A percentile compares a stretch with the other conserved stretches of the same genome.
Conservation (phyloP, 2,329 filamentous ascomycete species). For the Aspergillus glaucus region DNA sequence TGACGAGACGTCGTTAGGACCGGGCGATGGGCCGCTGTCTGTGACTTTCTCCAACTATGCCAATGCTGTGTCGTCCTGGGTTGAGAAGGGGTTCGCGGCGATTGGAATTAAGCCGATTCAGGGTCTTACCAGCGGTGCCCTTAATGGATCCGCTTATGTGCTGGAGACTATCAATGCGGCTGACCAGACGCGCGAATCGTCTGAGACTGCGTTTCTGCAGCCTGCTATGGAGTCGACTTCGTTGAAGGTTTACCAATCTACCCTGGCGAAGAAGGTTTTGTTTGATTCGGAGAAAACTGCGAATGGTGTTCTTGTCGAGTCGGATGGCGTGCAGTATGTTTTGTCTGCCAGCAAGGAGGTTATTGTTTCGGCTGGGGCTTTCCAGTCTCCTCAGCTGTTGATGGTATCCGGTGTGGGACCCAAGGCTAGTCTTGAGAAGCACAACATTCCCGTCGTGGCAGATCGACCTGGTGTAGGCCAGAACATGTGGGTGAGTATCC, state of each 20-base stretch:
- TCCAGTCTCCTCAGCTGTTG: conserved; percentile 47
- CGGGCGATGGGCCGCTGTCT: conserved; percentile 29
- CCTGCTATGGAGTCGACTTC: conserved; percentile 8
- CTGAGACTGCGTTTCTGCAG: conserved; percentile 29
- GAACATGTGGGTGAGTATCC: conserved; percentile 27
- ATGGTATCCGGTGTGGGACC: conserved; percentile 45
- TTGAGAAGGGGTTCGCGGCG: conserved; percentile 25
- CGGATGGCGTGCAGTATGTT: conserved; percentile 32
- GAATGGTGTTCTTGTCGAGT: conserved; percentile 40
- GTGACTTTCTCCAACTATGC: conserved; percentile 34
- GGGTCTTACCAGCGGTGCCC: conserved; percentile 35
- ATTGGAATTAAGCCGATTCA: conserved; percentile 30
- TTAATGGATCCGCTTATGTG: conserved; percentile 30
- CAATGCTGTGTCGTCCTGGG: conserved; percentile 29
- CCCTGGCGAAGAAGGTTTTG: conserved; percentile 38
- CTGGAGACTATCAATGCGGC: conserved; percentile 44
- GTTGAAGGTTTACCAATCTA: conserved; percentile 36
- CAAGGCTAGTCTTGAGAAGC: conserved; percentile 8
- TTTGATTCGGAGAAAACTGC: conserved; percentile 43
- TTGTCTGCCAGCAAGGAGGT: conserved; percentile 45
- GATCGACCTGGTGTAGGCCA: conserved; percentile 17
- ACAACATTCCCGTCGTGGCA: conserved; percentile 5
- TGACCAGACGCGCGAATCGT: conserved; percentile 44
- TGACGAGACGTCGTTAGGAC: conserved; percentile 12
- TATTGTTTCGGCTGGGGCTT: conserved; percentile 43